Evolutionary conservation across 1,284 basidiomycete genomes (phyloP).

Genomic region (Sporisorium sorghi): DNA sequence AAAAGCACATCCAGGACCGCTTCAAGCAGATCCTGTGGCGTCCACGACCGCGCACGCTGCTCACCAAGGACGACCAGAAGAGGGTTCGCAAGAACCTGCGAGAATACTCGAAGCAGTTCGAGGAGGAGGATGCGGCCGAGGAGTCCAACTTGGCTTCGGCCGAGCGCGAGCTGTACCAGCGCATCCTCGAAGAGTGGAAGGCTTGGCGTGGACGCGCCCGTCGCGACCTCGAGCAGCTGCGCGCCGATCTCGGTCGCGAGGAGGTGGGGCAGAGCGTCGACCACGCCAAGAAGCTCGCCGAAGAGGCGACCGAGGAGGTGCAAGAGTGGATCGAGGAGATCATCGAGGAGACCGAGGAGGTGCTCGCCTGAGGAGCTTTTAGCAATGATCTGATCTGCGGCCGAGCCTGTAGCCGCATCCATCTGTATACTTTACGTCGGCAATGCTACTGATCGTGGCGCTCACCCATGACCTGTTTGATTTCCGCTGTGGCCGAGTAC

Average conservation of each 20-base stretch:
- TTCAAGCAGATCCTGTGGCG: conserved; percentile 99
- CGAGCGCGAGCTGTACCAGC: conserved; percentile 87
- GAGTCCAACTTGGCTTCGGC: conserved; percentile 94
- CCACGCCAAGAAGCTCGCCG: conserved; percentile 58
- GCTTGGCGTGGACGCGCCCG: conserved; percentile 77
- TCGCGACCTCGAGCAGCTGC: conserved; percentile 53
- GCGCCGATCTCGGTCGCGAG: conserved; percentile 52
- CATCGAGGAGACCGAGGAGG: conserved; percentile 68
- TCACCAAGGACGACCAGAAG: conserved; percentile 89
- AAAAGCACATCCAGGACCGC: conserved; percentile 87
- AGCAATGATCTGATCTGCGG: background rate
- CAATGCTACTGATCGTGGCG: conserved; percentile 2
- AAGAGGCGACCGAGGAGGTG: conserved; percentile 66
- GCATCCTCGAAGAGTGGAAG: conserved; percentile 98
- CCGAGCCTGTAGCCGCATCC: background rate
- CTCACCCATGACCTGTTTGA: too few relatives aligned
- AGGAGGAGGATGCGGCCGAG: conserved; percentile 95
- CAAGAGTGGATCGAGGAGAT: conserved; percentile 70
- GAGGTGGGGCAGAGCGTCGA: conserved; percentile 45
- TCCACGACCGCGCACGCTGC: conserved; percentile 86
- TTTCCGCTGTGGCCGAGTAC: background rate
- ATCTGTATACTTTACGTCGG: conserved; percentile 15
- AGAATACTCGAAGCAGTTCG: conserved; percentile 91
- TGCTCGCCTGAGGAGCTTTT: conserved; percentile 34
- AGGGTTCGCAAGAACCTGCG: conserved; percentile 88